Conservation (phyloP, 345 rosid species). For the Hevea brasiliensis region DNA sequence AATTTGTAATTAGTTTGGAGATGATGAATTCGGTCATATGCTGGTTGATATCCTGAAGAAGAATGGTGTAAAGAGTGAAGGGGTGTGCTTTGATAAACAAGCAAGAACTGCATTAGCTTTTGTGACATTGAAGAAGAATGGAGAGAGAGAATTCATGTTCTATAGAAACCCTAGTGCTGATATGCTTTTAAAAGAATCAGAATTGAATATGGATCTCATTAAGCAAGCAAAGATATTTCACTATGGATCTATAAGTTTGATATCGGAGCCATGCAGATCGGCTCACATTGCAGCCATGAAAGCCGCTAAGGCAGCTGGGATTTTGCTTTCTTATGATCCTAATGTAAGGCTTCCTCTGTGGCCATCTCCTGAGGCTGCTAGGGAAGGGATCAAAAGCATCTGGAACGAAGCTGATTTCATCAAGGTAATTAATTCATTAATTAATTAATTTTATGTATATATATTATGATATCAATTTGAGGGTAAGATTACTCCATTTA, state of each 20-base stretch:
- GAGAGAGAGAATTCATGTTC: conserved; percentile 75
- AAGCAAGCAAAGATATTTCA: conserved; percentile 68
- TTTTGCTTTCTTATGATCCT: conserved; percentile 64
- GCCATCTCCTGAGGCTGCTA: conserved; percentile 61
- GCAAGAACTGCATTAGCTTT: conserved; percentile 74
- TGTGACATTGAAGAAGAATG: conserved; percentile 56
- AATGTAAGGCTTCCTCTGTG: conserved; percentile 67
- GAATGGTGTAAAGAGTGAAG: conserved; percentile 54
- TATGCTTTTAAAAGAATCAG: conserved; percentile 66
- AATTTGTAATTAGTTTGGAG: conserved; percentile 68
- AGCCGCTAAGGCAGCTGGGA: conserved; percentile 58
- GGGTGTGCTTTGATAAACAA: conserved; percentile 52
- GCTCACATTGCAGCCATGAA: conserved; percentile 76
- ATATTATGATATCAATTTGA: too few species aligned
- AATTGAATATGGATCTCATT: conserved; percentile 50
- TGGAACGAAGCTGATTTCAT: conserved; percentile 64
- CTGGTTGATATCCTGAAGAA: conserved; percentile 54
- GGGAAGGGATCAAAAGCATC: conserved; percentile 60
- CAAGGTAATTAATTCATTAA: conserved; percentile 33
- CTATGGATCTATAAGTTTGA: conserved; percentile 71
- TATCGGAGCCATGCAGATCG: conserved; percentile 63
- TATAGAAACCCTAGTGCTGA: conserved; percentile 78
- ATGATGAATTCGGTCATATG: conserved; percentile 80
- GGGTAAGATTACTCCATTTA: too few species aligned
- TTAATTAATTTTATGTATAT: too few species aligned